phyloP scores from a whole-genome alignment of 495 filamentous ascomycete genomes.

The Daldinia decipiens region DNA sequence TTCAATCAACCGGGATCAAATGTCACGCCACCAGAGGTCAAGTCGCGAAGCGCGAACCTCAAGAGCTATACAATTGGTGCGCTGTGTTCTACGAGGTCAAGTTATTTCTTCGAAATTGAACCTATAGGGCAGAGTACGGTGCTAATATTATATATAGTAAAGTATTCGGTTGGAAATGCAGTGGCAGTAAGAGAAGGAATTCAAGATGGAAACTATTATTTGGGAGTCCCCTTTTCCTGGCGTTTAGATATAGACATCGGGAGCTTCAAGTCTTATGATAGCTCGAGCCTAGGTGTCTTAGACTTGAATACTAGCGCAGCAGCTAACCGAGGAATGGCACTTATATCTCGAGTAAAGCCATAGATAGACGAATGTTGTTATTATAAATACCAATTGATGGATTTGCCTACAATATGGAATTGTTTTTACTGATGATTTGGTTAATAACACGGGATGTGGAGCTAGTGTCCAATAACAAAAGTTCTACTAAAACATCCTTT shows the following conservation, averaged over 20 bases:
- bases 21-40: neutral
- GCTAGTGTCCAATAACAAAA: too few species aligned
- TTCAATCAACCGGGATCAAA: constrained; percentile 7
- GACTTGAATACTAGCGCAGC: neutral
- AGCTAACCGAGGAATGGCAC: neutral
- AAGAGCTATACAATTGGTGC: neutral
- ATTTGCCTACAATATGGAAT: too few species aligned
- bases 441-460: too few species aligned
- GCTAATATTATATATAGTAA: neutral
- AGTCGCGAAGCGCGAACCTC: neutral
- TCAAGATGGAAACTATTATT: neutral
- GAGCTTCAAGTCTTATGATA: neutral
- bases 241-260: neutral
- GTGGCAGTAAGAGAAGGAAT: neutral
- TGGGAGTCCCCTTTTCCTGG: neutral
- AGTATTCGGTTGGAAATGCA: too few species aligned
- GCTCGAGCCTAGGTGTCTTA: neutral
- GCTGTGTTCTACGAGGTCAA: neutral
- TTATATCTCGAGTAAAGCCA: neutral
- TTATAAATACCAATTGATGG: neutral
- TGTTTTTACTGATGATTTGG: too few species aligned
- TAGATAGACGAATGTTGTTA: neutral
- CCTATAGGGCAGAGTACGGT: neutral
- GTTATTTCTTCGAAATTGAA: constrained; percentile 2
- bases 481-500: too few species aligned